Conservation (phyloP, 352 stramenopile genomes). For the Peronospora belbahrii region DNA sequence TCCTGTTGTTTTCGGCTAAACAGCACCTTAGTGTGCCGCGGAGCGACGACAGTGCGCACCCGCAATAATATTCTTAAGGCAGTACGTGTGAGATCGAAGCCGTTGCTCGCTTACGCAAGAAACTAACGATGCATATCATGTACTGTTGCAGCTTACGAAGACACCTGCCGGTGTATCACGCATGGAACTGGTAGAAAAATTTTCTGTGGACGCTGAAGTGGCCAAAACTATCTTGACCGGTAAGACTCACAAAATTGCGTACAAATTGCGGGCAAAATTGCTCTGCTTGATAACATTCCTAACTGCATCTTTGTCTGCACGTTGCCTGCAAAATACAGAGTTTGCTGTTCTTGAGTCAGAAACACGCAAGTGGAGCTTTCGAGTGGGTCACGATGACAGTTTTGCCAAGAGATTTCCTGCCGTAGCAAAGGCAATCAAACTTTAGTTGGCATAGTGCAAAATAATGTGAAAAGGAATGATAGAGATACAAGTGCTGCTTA, state of each 20-base stretch:
- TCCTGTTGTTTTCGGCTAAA: neutral
- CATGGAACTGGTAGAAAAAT: slow-evolving; percentile 37
- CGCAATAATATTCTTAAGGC: slow-evolving; percentile 48
- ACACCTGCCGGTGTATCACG: slow-evolving; percentile 35
- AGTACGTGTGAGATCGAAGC: slow-evolving; percentile 18
- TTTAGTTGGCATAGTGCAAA: slow-evolving; percentile 19
- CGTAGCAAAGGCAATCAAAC: slow-evolving; percentile 40
- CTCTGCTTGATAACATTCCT: neutral
- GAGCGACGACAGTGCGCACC: slow-evolving; percentile 22
- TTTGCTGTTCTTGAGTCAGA: slow-evolving; percentile 37
- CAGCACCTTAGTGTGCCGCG: slow-evolving; percentile 29
- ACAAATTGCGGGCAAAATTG: neutral
- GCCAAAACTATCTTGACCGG: slow-evolving; percentile 43
- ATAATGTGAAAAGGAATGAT: slow-evolving; percentile 5
- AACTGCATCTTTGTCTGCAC: neutral
- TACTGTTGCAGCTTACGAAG: slow-evolving; percentile 22
- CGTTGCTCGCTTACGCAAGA: neutral
- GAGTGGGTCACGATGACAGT: slow-evolving; percentile 35
- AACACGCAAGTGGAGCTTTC: slow-evolving; percentile 49
- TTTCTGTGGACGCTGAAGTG: slow-evolving; percentile 30
- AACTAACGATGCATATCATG: slow-evolving; percentile 1
- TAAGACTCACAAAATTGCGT: slow-evolving; percentile 10
- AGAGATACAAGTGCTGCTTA: too few species aligned
- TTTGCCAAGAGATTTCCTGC: slow-evolving; percentile 45
- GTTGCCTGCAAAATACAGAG: slow-evolving; percentile 19